Percentiles rank a stretch among this genome's conserved stretches.
phyloP scores from a whole-genome alignment of 2,329 filamentous ascomycete genomes.

The Aspergillus sp. region DNA sequence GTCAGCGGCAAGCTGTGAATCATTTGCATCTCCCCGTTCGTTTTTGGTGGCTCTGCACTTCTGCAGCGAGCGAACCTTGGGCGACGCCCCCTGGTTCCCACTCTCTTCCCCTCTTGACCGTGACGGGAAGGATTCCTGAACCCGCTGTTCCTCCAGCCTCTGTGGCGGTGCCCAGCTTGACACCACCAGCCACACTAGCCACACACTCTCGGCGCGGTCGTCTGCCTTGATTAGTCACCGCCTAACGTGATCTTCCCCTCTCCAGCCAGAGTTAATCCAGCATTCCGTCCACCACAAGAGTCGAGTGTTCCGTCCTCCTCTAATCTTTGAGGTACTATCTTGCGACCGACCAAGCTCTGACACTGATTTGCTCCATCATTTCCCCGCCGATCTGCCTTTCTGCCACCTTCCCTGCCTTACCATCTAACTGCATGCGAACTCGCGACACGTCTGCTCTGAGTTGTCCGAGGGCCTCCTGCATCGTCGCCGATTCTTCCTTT shows the following conservation, averaged over 20 bases:
- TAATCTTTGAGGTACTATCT: conserved; percentile 3
- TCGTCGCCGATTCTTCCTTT: conserved; percentile 16
- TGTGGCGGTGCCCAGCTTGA: conserved; percentile 18
- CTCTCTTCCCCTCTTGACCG: not conserved
- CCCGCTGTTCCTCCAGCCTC: conserved; percentile 7
- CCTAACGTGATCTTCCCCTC: conserved; percentile 24
- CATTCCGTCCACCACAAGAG: conserved; percentile 19
- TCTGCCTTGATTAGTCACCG: conserved; percentile 19
- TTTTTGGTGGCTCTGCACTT: conserved; percentile 15
- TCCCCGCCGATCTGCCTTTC: conserved; percentile 30
- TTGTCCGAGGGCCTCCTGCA: conserved; percentile 21
- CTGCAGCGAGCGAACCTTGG: conserved; percentile 21
- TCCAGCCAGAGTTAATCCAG: conserved; percentile 10
- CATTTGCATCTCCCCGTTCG: conserved; percentile 13
- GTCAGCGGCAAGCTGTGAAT: conserved; percentile 22
- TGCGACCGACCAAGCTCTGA: conserved; percentile 21
- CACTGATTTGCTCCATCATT: conserved; percentile 28
- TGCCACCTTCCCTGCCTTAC: conserved; percentile 29
- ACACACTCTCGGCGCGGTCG: not conserved
- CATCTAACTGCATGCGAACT: conserved; percentile 31
- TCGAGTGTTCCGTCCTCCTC: conserved; percentile 7
- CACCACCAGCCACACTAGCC: conserved; percentile 18
- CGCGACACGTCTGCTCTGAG: conserved; percentile 21
- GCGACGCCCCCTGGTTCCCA: conserved; percentile 4
- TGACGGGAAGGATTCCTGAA: too few species aligned